Conservation (phyloP, 495 filamentous ascomycete species). For the Neohortaea acidophila region DNA sequence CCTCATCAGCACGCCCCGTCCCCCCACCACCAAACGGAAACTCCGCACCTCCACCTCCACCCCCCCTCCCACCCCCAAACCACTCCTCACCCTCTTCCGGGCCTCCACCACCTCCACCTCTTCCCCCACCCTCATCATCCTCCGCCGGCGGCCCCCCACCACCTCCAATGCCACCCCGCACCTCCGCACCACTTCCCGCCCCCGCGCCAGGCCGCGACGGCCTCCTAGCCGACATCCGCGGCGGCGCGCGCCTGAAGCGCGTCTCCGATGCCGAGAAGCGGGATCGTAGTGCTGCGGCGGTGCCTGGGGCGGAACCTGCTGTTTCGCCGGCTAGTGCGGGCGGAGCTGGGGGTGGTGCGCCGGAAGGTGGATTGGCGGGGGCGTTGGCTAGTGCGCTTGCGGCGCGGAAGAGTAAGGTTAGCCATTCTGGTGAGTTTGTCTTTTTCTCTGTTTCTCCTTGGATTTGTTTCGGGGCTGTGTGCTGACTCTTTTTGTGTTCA, state of each 20-base stretch:
- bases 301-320: constrained; percentile 35
- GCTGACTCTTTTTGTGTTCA: constrained; percentile 1
- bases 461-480: background rate
- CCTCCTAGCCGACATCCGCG: constrained; percentile 68
- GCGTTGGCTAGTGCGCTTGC: constrained; percentile 70
- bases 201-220: constrained; percentile 45
- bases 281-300: constrained; percentile 60
- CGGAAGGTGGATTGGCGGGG: constrained; percentile 56
- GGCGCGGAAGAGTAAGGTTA: constrained; percentile 75
- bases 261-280: constrained; percentile 61
- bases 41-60: constrained; percentile 13
- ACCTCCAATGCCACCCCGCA: constrained; percentile 24
- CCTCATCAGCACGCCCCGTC: background rate
- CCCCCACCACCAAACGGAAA: constrained; percentile 10
- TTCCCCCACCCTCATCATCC: constrained; percentile 13
- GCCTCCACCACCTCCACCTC: constrained; percentile 22
- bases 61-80: constrained; percentile 11
- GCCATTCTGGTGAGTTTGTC: constrained; percentile 74
- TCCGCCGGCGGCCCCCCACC: constrained; percentile 31
- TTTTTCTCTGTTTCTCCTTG: background rate
- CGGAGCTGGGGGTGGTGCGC: constrained; percentile 38
- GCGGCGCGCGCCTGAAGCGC: constrained; percentile 57
- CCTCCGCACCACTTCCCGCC: background rate
- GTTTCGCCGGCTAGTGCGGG: constrained; percentile 27
- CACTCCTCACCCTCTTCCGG: constrained; percentile 3